Conservation (phyloP, 2,329 filamentous ascomycete genomes). For the Arthrobotrys musiformis region DNA sequence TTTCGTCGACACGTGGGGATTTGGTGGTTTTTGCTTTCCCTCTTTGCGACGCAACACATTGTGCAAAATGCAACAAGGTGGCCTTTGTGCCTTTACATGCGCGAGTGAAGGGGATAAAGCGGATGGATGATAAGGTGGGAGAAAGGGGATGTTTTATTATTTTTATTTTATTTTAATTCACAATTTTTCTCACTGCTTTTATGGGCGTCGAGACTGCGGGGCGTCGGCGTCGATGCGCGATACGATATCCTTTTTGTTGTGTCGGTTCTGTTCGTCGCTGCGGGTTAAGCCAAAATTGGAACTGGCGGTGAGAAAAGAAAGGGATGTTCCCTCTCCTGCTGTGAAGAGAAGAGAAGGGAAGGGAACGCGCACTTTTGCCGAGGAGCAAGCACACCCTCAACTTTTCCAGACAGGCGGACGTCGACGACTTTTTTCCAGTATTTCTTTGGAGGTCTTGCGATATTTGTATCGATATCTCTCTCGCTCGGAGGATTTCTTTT, state of each 20-base stretch:
- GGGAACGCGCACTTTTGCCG: slow-evolving; percentile 32
- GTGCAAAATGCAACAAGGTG: slow-evolving; percentile 53
- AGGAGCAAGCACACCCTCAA: slow-evolving; percentile 16
- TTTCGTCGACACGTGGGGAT: slow-evolving; percentile 36
- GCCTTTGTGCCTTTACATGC: background rate
- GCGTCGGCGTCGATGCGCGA: slow-evolving; percentile 7
- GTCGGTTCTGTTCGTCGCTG: slow-evolving; percentile 19
- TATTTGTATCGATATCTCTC: no score
- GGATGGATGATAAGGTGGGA: background rate
- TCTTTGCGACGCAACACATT: slow-evolving; percentile 30
- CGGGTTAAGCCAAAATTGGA: slow-evolving; percentile 15
- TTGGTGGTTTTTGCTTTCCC: slow-evolving; percentile 7
- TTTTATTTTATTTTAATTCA: background rate
- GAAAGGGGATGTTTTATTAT: background rate
- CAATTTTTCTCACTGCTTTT: background rate
- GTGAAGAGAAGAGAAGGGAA: no score
- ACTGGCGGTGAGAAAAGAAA: slow-evolving; percentile 24
- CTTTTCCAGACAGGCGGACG: background rate
- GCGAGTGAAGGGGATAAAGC: background rate
- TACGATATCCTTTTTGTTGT: slow-evolving; percentile 2
- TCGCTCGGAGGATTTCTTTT: background rate
- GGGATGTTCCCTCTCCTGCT: slow-evolving; percentile 5
- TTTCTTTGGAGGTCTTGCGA: no score
- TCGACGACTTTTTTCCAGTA: slow-evolving; percentile 3
- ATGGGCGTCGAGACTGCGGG: background rate